Percentiles rank a stretch among this genome's conserved stretches.
Evolutionary conservation across 306 rosid genomes (phyloP).

Genomic region (Corylus avellana): DNA sequence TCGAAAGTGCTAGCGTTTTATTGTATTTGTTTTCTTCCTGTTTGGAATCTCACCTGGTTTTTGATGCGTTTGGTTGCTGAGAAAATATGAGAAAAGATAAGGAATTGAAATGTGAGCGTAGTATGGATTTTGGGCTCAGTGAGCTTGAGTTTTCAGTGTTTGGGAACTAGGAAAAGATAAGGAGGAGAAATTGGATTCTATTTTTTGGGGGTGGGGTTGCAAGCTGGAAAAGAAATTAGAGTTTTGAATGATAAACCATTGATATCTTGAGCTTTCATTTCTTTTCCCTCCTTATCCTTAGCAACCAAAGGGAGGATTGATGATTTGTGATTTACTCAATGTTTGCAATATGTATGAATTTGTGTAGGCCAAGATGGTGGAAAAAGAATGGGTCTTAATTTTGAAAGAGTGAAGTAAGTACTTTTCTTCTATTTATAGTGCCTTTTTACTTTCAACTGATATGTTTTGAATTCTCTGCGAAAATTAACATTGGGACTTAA

Average conservation of each 20-base stretch:
- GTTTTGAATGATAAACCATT: neutral
- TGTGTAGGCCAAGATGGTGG: too few relatives aligned
- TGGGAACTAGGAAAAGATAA: neutral
- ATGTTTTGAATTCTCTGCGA: too few relatives aligned
- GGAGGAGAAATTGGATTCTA: neutral
- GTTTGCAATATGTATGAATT: too few relatives aligned
- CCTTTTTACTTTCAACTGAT: too few relatives aligned
- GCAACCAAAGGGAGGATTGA: too few relatives aligned
- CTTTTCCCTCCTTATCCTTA: too few relatives aligned
- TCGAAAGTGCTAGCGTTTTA: neutral
- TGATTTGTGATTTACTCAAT: too few relatives aligned
- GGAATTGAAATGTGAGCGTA: neutral
- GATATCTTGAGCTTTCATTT: too few relatives aligned
- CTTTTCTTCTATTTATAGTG: too few relatives aligned
- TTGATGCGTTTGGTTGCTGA: neutral
- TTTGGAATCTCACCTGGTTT: neutral
- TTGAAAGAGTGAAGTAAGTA: too few relatives aligned
- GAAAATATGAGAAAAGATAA: neutral
- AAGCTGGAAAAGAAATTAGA: conserved; percentile 5
- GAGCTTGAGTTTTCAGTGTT: neutral
- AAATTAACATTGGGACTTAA: too few relatives aligned
- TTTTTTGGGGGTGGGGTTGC: conserved; percentile 1
- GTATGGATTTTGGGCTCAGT: neutral
- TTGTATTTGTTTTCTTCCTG: neutral
- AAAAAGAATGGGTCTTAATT: too few relatives aligned